Base-by-base conservation (phyloP, 495 filamentous ascomycete genomes). In the Penicillium subrubescens region DNA sequence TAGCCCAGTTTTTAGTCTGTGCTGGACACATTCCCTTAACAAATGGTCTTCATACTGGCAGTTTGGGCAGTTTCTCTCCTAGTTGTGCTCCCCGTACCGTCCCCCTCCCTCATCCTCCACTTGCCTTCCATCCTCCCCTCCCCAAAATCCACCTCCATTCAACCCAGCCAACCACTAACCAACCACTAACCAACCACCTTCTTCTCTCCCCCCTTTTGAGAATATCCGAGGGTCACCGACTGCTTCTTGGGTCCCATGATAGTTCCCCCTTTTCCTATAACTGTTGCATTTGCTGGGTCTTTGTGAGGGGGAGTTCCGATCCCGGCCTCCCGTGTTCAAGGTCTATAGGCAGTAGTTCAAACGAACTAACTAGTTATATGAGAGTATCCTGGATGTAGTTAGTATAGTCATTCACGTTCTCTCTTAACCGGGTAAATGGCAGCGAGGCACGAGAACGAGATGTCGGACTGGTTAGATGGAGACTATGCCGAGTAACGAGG, bases 221-320 rank as follows among this genome's bases (percentile, higher is more conserved):
- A 25, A 31, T 52, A 52, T 52, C 48, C 67, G 61, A 67, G 70
- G 12, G 64, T 66, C 62, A 70, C 59, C 50, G 55, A 44, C 69
- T 65, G 46, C 67, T 72, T 72, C 68, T 72, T 72, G 63, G 62
- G 67, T 65, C 69, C 54, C 57, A 66, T 71, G 57, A 67, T 65
- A 64, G 25, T 44, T 50, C 46, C 61, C 23, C 35, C 46, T 44
- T 58, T 35, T 17, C 23, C 10, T 33, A 21, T 39, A 50, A 25
- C 21, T 19, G 21, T 60, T 55, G 60, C 61, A 31, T 52, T 27
- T 29, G 27, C 48, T 52, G 48, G 48, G 46, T 50, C 21, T 3
- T 5, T 7, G 1, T 46, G 8, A 17, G 48, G 48, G 48, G 48
- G 48, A 52, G 48, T 52, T 75, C 71, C 72, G 71, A 75, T 76